Evolutionary conservation across 75 land plant species (phyloP).

Genomic region (Cunninghamia lanceolata): DNA sequence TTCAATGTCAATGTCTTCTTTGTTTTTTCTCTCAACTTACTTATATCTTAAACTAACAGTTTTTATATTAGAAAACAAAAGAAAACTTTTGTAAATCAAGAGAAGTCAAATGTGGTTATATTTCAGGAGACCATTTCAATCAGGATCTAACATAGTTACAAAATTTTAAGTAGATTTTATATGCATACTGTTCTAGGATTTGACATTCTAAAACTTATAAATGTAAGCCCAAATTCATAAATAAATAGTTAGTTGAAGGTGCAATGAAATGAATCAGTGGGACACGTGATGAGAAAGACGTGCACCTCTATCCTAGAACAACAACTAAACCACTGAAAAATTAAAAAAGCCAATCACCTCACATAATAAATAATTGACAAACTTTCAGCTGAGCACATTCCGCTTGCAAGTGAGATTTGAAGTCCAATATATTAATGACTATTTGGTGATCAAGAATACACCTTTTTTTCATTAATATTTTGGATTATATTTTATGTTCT

Average conservation of each 20-base stretch:
- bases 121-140: neutral
- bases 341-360: too few relatives aligned
- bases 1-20: neutral
- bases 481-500: too few relatives aligned
- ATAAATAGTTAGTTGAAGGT: neutral
- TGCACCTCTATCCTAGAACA: neutral
- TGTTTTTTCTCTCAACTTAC: neutral
- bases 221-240: neutral
- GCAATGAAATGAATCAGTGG: neutral
- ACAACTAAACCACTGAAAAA: too few relatives aligned
- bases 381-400: too few relatives aligned
- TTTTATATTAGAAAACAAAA: neutral
- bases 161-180: neutral
- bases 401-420: neutral
- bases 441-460: too few relatives aligned
- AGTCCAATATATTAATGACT: neutral
- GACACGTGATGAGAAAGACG: neutral
- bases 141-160: neutral
- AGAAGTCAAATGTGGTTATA: neutral
- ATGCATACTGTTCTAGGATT: neutral
- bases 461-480: too few relatives aligned
- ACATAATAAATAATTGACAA: neutral
- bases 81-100: neutral
- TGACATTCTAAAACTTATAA: neutral
- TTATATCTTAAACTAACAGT: neutral